Evolutionary conservation across 148 eudicot genomes (phyloP).

Genomic region (Dysphania ambrosioides): DNA sequence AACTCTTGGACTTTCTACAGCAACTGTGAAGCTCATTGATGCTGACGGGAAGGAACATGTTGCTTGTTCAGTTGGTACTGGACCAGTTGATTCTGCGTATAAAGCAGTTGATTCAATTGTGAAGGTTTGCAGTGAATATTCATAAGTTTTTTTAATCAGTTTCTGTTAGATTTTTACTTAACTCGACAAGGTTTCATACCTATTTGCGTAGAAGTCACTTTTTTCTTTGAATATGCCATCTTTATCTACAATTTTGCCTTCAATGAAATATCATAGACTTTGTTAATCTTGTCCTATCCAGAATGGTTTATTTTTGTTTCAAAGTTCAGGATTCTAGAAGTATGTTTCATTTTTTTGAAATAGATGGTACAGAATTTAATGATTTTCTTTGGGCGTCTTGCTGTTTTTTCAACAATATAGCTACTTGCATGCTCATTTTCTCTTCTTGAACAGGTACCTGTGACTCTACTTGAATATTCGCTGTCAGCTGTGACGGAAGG

Average conservation of each 20-base stretch:
- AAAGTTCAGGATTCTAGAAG: not conserved
- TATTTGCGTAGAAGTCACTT: not conserved
- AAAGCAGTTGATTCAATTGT: constrained; percentile 84
- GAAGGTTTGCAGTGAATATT: constrained; percentile 44
- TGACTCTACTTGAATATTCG: constrained; percentile 79
- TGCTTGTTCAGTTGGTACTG: constrained; percentile 82
- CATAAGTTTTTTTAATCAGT: not conserved
- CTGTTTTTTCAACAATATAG: not conserved
- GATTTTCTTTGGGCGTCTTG: not conserved
- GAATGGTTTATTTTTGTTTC: not conserved
- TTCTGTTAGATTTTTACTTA: not conserved
- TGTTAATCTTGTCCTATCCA: no score
- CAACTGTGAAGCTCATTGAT: constrained; percentile 74
- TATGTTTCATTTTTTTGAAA: not conserved
- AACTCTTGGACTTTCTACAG: constrained; percentile 89
- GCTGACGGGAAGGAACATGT: constrained; percentile 66
- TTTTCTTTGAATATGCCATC: not conserved
- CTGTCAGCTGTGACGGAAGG: constrained; percentile 78
- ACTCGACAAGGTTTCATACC: not conserved
- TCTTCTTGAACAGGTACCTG: constrained; percentile 59
- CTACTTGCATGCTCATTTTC: constrained; percentile 2
- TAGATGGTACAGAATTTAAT: not conserved
- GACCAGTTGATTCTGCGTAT: constrained; percentile 96
- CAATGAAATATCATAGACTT: no score
- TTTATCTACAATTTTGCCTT: no score